These are phyloP conservation scores for Penicillium sp. DNA, from an alignment of 2,329 filamentous ascomycete species.

Conservation along the genomic window DNA sequence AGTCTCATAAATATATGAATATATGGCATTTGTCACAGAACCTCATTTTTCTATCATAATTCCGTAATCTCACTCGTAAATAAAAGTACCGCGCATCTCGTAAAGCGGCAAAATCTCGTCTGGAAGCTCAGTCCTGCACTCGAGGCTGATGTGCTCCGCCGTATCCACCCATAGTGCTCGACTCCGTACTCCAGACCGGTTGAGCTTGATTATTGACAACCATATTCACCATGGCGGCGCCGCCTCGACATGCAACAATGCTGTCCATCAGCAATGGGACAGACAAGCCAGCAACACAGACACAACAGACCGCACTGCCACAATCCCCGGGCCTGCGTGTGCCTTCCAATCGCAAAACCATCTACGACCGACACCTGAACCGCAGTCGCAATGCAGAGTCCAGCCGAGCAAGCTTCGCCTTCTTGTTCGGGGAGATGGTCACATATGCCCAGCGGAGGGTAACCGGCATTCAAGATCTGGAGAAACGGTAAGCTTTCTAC, in stretches of 20 bases:
- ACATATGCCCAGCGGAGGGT: conserved; percentile 89
- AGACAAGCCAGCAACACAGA: conserved; percentile 36
- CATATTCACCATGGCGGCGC: conserved; percentile 29
- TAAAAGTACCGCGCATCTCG: neutral
- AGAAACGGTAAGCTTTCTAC: conserved; percentile 70
- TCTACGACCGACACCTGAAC: conserved; percentile 95
- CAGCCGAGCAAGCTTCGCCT: conserved; percentile 91
- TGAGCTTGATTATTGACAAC: neutral
- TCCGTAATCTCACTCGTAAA: neutral
- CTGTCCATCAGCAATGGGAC: conserved; percentile 33
- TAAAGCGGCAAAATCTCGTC: too few relatives aligned
- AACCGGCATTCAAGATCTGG: conserved; percentile 88
- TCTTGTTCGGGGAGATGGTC: conserved; percentile 95
- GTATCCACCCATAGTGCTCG: conserved; percentile 14
- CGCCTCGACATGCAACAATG: conserved; percentile 34
- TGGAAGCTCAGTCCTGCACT: conserved; percentile 10
- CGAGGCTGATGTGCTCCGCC: conserved; percentile 27
- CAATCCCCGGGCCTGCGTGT: conserved; percentile 68
- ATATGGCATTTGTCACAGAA: neutral
- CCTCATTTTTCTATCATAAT: neutral
- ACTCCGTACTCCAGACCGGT: neutral
- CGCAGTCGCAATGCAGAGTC: conserved; percentile 84
- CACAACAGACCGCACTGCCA: conserved; percentile 45
- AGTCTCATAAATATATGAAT: neutral
- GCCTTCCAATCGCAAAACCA: conserved; percentile 91